Conservation (phyloP, 495 filamentous ascomycete genomes). For the Xylaria nigripes region DNA sequence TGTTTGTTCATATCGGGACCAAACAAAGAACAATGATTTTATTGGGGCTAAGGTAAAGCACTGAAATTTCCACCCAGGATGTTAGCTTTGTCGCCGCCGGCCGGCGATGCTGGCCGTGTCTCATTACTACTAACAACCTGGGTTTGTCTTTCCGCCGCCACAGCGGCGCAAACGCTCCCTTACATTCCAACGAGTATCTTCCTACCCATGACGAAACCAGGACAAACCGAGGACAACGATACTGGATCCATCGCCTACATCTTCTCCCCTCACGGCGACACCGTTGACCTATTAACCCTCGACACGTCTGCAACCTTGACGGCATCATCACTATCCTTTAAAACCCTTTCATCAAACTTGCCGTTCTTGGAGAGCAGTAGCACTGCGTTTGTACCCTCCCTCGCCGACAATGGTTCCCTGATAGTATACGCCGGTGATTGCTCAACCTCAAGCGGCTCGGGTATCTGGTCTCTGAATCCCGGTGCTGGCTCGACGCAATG, state of each 20-base stretch:
- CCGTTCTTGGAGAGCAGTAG: slow-evolving; percentile 51
- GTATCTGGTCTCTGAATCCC: slow-evolving; percentile 33
- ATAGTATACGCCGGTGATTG: slow-evolving; percentile 66
- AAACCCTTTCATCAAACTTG: slow-evolving; percentile 50
- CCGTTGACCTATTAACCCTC: slow-evolving; percentile 51
- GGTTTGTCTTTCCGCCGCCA: slow-evolving; percentile 9
- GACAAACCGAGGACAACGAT: slow-evolving; percentile 20
- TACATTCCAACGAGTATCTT: slow-evolving; percentile 69
- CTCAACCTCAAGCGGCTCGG: slow-evolving; percentile 28
- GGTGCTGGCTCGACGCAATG: slow-evolving; percentile 17
- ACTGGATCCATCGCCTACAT: slow-evolving; percentile 45
- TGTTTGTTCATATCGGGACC: background rate
- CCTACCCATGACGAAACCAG: slow-evolving; percentile 42
- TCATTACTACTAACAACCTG: slow-evolving; percentile 16
- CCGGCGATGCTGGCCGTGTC: slow-evolving; percentile 13
- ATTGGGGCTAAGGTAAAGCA: slow-evolving; percentile 17
- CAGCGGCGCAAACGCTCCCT: slow-evolving; percentile 44
- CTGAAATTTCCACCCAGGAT: slow-evolving; percentile 22
- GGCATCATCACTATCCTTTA: slow-evolving; percentile 42
- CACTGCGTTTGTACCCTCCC: slow-evolving; percentile 52
- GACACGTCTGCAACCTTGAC: slow-evolving; percentile 52
- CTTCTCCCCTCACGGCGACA: slow-evolving; percentile 41
- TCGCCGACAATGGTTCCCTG: slow-evolving; percentile 58
- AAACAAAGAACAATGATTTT: slow-evolving; percentile 19
- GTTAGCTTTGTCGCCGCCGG: slow-evolving; percentile 16